Evolutionary conservation across 1,139 yeast species (phyloP).

Genomic region (Wickerhamomyces sp.): DNA sequence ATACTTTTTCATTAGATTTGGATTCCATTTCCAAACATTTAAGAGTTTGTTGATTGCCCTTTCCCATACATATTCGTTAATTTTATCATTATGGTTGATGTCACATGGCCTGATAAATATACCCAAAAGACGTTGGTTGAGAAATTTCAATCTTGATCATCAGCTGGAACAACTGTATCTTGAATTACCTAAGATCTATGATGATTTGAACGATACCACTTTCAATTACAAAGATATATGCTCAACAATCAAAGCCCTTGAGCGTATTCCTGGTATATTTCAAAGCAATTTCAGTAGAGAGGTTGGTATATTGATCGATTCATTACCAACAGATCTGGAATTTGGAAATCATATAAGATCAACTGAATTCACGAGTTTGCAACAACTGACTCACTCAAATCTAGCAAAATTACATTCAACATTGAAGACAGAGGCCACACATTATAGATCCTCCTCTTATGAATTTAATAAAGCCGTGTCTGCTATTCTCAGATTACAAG

Average conservation of each 20-base stretch:
- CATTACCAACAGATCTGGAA: constrained; percentile 19
- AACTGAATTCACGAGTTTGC: constrained; percentile 17
- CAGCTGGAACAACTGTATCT: constrained; percentile 43
- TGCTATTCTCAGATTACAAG: constrained; percentile 38
- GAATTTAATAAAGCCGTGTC: constrained; percentile 37
- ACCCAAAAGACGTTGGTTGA: constrained; percentile 55
- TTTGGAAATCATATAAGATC: constrained; percentile 21
- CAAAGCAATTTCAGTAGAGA: constrained; percentile 29
- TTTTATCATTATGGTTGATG: constrained; percentile 77
- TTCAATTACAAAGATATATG: constrained; percentile 61
- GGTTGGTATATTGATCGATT: constrained; percentile 31
- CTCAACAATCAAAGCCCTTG: constrained; percentile 51
- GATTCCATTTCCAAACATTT: constrained; percentile 52
- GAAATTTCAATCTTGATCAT: constrained; percentile 32
- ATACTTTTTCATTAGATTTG: constrained; percentile 58
- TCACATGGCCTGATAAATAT: constrained; percentile 73
- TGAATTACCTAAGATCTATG: constrained; percentile 54
- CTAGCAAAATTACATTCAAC: constrained; percentile 20
- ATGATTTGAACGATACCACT: constrained; percentile 60
- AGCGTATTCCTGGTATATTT: constrained; percentile 16
- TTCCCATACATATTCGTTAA: constrained; percentile 74
- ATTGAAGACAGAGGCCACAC: constrained; percentile 20
- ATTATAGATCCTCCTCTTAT: constrained; percentile 31
- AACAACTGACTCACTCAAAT: constrained; percentile 15
- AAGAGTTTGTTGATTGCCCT: constrained; percentile 69